A percentile compares a stretch with the other conserved stretches of the same genome.
These are phyloP conservation scores for Fusarium dimerum DNA, from an alignment of 2,329 filamentous ascomycete genomes.

Conservation along the genomic window DNA sequence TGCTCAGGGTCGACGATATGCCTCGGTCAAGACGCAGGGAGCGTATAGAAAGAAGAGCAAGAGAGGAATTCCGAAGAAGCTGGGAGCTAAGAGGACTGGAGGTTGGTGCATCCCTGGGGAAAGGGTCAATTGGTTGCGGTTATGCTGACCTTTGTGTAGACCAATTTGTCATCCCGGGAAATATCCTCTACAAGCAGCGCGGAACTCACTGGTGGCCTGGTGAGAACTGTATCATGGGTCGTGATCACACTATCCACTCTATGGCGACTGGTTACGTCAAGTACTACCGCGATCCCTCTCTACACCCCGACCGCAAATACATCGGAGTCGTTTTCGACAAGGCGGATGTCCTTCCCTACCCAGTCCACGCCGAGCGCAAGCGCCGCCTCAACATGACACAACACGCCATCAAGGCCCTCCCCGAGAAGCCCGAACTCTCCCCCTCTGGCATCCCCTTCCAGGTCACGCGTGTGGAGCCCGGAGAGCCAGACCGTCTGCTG, in stretches of 20 bases:
- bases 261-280: conserved; percentile 87
- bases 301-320: conserved; percentile 85
- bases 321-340: conserved; percentile 92
- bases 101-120: conserved; percentile 52
- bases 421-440: conserved; percentile 42
- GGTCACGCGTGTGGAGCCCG: conserved; percentile 43
- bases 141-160: conserved; percentile 49
- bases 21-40: conserved; percentile 65
- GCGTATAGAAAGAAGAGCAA: conserved; percentile 66
- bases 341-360: conserved; percentile 75
- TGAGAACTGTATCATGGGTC: conserved; percentile 92
- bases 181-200: conserved; percentile 97
- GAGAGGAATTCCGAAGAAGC: conserved; percentile 71
- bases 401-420: conserved; percentile 43
- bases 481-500: conserved; percentile 50
- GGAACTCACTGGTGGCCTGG: conserved; percentile 94
- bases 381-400: conserved; percentile 75
- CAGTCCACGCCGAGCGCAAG: conserved; percentile 70
- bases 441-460: conserved; percentile 53
- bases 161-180: conserved; percentile 91
- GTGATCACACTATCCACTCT: conserved; percentile 94
- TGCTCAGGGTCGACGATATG: conserved; percentile 54
- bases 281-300: conserved; percentile 87
- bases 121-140: not conserved
- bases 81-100: conserved; percentile 91